Conservation (phyloP, 1,284 basidiomycete species). For the Lignosus rhinocerotis region DNA sequence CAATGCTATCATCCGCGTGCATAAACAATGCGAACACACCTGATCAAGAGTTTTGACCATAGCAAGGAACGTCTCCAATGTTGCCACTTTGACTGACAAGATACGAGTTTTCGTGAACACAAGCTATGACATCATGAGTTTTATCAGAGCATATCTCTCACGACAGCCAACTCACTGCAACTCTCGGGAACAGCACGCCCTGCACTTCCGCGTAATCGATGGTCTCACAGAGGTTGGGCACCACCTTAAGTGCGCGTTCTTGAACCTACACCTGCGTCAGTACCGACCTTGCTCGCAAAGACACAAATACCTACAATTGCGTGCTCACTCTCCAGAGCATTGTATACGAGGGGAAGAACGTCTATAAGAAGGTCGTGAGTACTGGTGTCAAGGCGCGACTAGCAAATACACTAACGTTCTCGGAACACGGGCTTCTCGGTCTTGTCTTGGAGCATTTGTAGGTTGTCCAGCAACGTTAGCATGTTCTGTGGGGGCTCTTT, state of each 20-base stretch:
- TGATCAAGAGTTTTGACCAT: slow-evolving; percentile 97
- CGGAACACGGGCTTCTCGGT: slow-evolving; percentile 86
- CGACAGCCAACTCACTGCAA: slow-evolving; percentile 62
- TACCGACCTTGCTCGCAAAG: background rate
- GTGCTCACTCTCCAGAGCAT: slow-evolving; percentile 93
- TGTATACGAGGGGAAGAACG: slow-evolving; percentile 93
- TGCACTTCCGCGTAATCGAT: slow-evolving; percentile 94
- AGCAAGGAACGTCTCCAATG: slow-evolving; percentile 83
- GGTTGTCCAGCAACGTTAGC: slow-evolving; percentile 89
- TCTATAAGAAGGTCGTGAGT: slow-evolving; percentile 45
- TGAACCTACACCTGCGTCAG: slow-evolving; percentile 62
- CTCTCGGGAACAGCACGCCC: slow-evolving; percentile 81
- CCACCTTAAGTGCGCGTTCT: slow-evolving; percentile 84
- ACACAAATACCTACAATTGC: slow-evolving; percentile 51
- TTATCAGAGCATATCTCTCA: fast-evolving
- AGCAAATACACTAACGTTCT: slow-evolving; percentile 65
- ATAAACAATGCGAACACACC: slow-evolving; percentile 39
- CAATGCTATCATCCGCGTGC: background rate
- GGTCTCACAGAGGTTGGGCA: slow-evolving; percentile 89
- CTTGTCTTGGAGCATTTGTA: slow-evolving; percentile 87
- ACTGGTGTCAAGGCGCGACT: background rate
- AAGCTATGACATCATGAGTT: slow-evolving; percentile 47
- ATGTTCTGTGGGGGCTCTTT: slow-evolving; percentile 98
- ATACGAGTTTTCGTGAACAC: slow-evolving; percentile 90
- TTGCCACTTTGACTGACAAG: slow-evolving; percentile 86